Evolutionary conservation across 2,329 filamentous ascomycete genomes (phyloP), one percentile per base, ranked within the genome.

Genomic region (Phialemoniopsis sp.): DNA sequence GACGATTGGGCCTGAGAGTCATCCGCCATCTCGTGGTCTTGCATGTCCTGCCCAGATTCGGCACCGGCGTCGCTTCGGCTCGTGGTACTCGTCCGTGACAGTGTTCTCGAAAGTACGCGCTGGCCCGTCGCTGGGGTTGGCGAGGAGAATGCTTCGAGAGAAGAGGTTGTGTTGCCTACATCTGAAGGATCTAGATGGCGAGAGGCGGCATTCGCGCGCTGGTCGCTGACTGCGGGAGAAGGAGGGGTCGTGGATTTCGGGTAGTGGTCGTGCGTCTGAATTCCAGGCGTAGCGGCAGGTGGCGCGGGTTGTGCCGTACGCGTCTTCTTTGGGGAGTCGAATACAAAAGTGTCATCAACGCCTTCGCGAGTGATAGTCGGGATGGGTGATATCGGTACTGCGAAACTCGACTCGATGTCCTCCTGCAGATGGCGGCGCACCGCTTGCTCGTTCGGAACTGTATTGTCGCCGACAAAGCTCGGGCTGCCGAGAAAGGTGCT

Each of bases 391-490:
- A 76, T 55, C 6, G 72, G 68, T 3, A 76, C 73, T 39, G 80
- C 55, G 51, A 84, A 84, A 60, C 80, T 84, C 28, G 80, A 83
- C 53, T 85, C 80, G 45, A 82, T 70, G 51, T 84, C 80, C 21
- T 26, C 21, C 49, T 75, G 69, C 15, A 84, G 57, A 52, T 82
- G 78, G 40, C 72, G 69, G 45, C 70, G 66, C 15, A 80, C 67
- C 32, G 68, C 68, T 34, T 71, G 67, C 47, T 79, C 75, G 32
- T 70, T 70, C 32, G 78, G 72, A 39, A 69, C 62, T 35, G 63
- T 63, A 29, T 57, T 54, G 37, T 63, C 55, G 36, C 54, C 52
- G 29, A 60, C 46, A 17, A 55, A 34, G 39, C 53, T 56, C 6
- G 58, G 57, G 19, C 60, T 57, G 32, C 72, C 68, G 31, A 71